phyloP scores from a whole-genome alignment of 2,329 filamentous ascomycete species.

The Hypoxylon sp. region DNA sequence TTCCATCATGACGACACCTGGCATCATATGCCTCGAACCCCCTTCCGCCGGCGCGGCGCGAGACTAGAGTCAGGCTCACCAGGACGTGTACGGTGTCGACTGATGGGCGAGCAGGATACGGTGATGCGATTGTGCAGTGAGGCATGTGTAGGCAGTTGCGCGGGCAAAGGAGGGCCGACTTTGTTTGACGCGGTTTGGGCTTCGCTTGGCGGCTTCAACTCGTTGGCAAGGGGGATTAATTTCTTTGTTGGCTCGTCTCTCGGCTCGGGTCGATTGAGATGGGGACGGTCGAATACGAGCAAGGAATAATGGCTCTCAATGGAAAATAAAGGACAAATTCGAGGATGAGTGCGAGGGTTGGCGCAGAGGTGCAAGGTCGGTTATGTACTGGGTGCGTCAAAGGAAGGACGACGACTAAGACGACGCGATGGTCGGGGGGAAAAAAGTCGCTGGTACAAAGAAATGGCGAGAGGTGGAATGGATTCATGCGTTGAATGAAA shows the following conservation, averaged over 20 bases:
- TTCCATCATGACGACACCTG: slow-evolving; percentile 63
- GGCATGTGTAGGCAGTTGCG: slow-evolving; percentile 27
- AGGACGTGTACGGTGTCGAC: slow-evolving; percentile 17
- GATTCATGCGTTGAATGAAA: slow-evolving; percentile 32
- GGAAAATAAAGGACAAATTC: slow-evolving; percentile 19
- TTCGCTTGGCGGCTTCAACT: slow-evolving; percentile 10
- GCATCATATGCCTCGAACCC: slow-evolving; percentile 53
- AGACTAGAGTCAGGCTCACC: slow-evolving; percentile 34
- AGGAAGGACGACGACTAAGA: slow-evolving; percentile 20
- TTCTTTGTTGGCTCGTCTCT: slow-evolving; percentile 1
- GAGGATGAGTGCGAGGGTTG: slow-evolving; percentile 5
- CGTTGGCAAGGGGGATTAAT: slow-evolving; percentile 16
- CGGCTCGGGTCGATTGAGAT: neutral
- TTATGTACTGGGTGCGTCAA: slow-evolving; percentile 15
- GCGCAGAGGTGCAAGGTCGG: slow-evolving; percentile 15
- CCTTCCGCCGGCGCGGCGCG: slow-evolving; percentile 46
- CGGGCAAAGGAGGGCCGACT: slow-evolving; percentile 7
- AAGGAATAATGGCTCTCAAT: slow-evolving; percentile 22
- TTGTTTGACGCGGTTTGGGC: slow-evolving; percentile 15
- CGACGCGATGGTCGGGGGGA: slow-evolving; percentile 27
- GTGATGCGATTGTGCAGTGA: slow-evolving; percentile 27
- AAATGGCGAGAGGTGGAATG: slow-evolving; percentile 37
- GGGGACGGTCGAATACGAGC: slow-evolving; percentile 16
- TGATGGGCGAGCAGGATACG: slow-evolving; percentile 13
- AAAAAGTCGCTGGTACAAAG: slow-evolving; percentile 34